These are phyloP conservation scores for Mediolabrus comicus DNA, from an alignment of 108 stramenopile species.

Conservation along the genomic window DNA sequence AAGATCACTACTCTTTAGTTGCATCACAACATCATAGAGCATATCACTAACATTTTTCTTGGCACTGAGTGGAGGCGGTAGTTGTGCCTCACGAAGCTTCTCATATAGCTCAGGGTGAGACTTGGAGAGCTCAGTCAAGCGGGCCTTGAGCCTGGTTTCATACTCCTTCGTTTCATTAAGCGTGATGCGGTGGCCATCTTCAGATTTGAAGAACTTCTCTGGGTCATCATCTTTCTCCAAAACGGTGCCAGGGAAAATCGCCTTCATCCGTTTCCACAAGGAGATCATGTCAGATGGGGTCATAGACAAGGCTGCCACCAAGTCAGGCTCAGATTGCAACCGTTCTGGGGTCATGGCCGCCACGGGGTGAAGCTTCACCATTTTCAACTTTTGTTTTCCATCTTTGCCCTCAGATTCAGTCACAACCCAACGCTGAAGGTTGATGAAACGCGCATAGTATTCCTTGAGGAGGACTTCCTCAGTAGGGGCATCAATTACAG, in stretches of 20 bases:
- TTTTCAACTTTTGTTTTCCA: slow-evolving; percentile 70
- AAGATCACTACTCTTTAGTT: slow-evolving; percentile 84
- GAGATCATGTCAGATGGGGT: slow-evolving; percentile 95
- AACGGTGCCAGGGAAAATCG: slow-evolving; percentile 79
- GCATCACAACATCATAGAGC: slow-evolving; percentile 78
- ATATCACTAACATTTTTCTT: slow-evolving; percentile 85
- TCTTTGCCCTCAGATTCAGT: slow-evolving; percentile 80
- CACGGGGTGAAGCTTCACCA: slow-evolving; percentile 93
- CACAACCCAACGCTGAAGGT: slow-evolving; percentile 96
- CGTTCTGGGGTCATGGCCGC: slow-evolving; percentile 93
- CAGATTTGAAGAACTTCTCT: slow-evolving; percentile 88
- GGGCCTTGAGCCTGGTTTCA: slow-evolving; percentile 89
- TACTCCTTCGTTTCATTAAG: slow-evolving; percentile 96
- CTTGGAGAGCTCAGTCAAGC: slow-evolving; percentile 75
- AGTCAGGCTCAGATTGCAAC: slow-evolving; percentile 67
- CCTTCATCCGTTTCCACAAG: slow-evolving; percentile 87
- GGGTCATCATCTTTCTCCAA: slow-evolving; percentile 91
- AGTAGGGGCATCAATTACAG: slow-evolving; percentile 64
- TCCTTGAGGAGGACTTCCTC: slow-evolving; percentile 86
- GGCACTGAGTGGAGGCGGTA: slow-evolving; percentile 74
- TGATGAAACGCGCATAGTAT: slow-evolving; percentile 95
- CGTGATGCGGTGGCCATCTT: slow-evolving; percentile 89
- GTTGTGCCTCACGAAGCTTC: slow-evolving; percentile 70
- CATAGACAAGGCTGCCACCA: slow-evolving; percentile 88
- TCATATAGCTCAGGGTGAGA: slow-evolving; percentile 86